Base-by-base conservation (phyloP, 1,284 basidiomycete species). In the Anthracocystis setariae region DNA sequence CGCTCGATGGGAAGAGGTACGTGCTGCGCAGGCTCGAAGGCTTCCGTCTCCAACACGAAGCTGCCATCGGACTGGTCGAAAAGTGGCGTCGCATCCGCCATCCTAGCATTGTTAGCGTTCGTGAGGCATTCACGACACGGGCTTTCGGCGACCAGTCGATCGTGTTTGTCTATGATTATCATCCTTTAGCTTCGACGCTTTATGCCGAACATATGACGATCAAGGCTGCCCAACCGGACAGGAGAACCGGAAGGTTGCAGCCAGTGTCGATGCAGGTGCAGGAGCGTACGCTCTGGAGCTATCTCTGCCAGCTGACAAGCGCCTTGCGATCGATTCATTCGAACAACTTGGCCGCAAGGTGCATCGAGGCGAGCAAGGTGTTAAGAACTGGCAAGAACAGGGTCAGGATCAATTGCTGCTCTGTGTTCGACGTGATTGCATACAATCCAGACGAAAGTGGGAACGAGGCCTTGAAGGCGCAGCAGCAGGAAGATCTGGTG, bases 61-160 rank as follows among this genome's bases (percentile, higher is more conserved):
- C 87, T 9, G 94, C 94, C 1, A 95, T 98, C 78, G 85, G 85
- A 8, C 85, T 89, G 4, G 90, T 98, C 27, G 94, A 98, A 76
- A 86, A 89, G 18, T 99, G 96, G 96, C 88, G 90, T 2, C 87
- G 88, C 50, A 87, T 98, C 61, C 87, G 87, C 18, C 94, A 98
- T 85, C 94, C 96, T 0, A 90, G 89, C 76, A 91, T 99, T 68
- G 89, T 96, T 24, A 85, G 88, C 18, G 86, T 98, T 8, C 88
- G 89, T 45, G 96, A 98, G 83, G 96, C 95, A 0, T 98, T 98
- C 85, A 98, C 96, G 0, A 96, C 94, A 0, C 88, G 91, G 40
- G 89, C 92, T 0, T 99, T 98, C 84, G 89, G 90, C 62, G 96
- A 98, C 82, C 90, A 71, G 42, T 78, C 95, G 9, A 88, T 99